phyloP scores from a whole-genome alignment of 2,329 filamentous ascomycete species.

The Fusarium pseudonygamai region DNA sequence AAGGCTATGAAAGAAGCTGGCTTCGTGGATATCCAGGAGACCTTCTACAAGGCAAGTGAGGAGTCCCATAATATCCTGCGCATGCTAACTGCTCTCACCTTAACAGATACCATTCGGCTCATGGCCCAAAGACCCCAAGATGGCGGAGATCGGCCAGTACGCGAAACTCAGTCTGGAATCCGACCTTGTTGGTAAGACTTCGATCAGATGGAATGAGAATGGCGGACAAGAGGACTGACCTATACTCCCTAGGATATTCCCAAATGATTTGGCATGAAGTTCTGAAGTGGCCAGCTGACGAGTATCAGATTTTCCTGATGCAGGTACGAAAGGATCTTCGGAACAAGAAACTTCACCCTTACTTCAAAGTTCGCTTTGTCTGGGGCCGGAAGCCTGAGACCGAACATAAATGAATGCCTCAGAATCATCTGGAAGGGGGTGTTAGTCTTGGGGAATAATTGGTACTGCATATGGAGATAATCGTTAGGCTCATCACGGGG shows the following conservation, averaged over 20 bases:
- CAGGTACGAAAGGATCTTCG: constrained; percentile 11
- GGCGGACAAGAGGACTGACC: neutral
- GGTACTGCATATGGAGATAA: neutral
- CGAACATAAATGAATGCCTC: neutral
- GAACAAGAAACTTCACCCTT: constrained; percentile 14
- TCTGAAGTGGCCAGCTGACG: constrained; percentile 11
- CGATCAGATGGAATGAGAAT: neutral
- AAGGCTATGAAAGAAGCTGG: constrained; percentile 11
- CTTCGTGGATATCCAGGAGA: constrained; percentile 11
- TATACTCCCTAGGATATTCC: neutral
- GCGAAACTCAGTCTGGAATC: constrained; percentile 16
- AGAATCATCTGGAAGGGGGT: accelerated
- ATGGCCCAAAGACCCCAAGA: constrained; percentile 5
- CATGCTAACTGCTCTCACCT: neutral
- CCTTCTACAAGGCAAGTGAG: neutral
- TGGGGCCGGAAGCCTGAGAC: constrained; percentile 7
- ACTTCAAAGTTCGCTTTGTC: constrained; percentile 14
- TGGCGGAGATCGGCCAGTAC: constrained; percentile 14
- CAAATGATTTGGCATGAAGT: constrained; percentile 18
- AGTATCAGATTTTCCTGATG: constrained; percentile 11
- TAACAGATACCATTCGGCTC: constrained; percentile 5
- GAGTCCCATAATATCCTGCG: accelerated
- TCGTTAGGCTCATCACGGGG: too few species aligned
- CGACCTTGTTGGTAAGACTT: constrained; percentile 10
- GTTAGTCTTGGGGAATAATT: too few species aligned